Evolutionary conservation across 495 filamentous ascomycete genomes (phyloP).

Genomic region (Penicillium ochrochloron): DNA sequence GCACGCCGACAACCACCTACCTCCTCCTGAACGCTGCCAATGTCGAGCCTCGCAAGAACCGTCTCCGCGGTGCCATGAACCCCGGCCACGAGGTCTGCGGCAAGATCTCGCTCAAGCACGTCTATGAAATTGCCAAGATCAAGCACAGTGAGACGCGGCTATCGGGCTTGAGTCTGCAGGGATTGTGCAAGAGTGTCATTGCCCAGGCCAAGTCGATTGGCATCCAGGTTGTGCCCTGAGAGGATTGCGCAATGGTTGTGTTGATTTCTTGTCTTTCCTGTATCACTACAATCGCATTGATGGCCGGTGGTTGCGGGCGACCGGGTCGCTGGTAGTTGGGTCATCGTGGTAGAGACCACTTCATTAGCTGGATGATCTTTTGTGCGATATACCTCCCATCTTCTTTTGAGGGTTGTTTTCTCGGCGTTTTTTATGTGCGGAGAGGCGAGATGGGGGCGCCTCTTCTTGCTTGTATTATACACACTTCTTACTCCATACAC

Average conservation of each 20-base stretch:
- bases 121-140: constrained; percentile 98
- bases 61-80: constrained; percentile 75
- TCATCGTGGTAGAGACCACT: neutral
- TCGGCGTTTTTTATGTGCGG: constrained; percentile 21
- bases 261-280: neutral
- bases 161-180: constrained; percentile 78
- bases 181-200: constrained; percentile 83
- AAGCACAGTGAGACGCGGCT: constrained; percentile 85
- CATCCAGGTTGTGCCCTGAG: constrained; percentile 74
- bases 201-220: constrained; percentile 88
- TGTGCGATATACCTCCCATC: constrained; percentile 17
- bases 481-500: constrained; percentile 15
- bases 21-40: constrained; percentile 84
- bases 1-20: constrained; percentile 89
- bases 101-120: constrained; percentile 86
- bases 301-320: neutral
- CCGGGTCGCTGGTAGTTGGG: neutral
- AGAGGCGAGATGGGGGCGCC: constrained; percentile 6
- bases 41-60: constrained; percentile 73
- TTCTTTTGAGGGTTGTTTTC: constrained; percentile 16
- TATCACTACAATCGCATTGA: constrained; percentile 15
- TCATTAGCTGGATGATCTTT: constrained; percentile 1
- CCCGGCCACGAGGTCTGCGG: constrained; percentile 82
- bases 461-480: constrained; percentile 27
- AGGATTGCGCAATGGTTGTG: constrained; percentile 1